A percentile compares a stretch with the other conserved stretches of the same genome.
Evolutionary conservation across 1,284 basidiomycete genomes (phyloP).

Genomic region (Paramarasmius palmivorus): DNA sequence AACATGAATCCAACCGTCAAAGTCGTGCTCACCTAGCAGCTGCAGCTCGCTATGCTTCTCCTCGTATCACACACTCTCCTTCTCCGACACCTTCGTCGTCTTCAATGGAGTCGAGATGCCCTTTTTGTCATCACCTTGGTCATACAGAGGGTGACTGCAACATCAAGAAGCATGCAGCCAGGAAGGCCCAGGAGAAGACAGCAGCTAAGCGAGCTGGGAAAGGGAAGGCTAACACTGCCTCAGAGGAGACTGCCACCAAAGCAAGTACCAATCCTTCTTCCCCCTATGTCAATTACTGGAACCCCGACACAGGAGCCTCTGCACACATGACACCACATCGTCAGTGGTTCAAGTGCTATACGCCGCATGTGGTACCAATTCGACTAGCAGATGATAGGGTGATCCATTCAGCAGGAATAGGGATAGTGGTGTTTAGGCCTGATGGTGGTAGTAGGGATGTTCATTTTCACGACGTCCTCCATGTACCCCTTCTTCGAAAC

Average conservation of each 20-base stretch:
- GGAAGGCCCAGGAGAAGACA: too few species aligned
- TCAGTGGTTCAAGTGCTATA: conserved; percentile 20
- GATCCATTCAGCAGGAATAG: conserved; percentile 30
- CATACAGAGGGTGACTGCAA: too few species aligned
- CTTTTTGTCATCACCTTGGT: too few species aligned
- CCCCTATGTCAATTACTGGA: conserved; percentile 4
- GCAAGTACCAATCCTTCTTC: conserved; percentile 6
- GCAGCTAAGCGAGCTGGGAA: background rate
- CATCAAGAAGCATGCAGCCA: too few species aligned
- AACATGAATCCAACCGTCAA: too few species aligned
- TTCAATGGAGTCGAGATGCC: too few species aligned
- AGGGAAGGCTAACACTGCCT: background rate
- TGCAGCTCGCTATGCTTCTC: too few species aligned
- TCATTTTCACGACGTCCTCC: conserved; percentile 31
- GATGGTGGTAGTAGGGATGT: conserved; percentile 18
- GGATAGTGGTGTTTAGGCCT: conserved; percentile 30
- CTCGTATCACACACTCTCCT: too few species aligned
- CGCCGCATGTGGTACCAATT: conserved; percentile 22
- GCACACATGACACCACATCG: conserved; percentile 9
- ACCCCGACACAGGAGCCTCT: conserved; percentile 12
- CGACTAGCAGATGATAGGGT: conserved; percentile 28
- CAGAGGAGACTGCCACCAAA: conserved; percentile 8
- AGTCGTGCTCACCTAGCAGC: too few species aligned
- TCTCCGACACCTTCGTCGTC: too few species aligned
- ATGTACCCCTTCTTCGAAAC: conserved; percentile 31